Conservation (phyloP, 2,329 filamentous ascomycete genomes). For the Drechmeria coniospora region DNA sequence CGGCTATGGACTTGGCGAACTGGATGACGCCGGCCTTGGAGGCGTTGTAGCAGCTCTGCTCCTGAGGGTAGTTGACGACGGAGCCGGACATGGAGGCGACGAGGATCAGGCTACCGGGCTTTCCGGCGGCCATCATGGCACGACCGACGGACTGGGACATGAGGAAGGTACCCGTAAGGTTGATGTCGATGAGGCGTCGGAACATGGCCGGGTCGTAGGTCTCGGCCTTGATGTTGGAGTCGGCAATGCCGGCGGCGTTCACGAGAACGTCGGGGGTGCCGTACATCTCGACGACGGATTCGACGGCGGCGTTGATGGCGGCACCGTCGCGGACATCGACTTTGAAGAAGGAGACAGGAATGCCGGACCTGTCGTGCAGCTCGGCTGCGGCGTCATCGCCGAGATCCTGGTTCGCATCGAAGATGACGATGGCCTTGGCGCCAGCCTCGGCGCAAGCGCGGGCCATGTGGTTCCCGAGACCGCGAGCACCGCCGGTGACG, state of each 20-base stretch:
- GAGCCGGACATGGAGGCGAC: constrained; percentile 70
- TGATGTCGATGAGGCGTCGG: constrained; percentile 67
- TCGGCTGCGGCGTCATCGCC: constrained; percentile 55
- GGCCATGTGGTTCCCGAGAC: constrained; percentile 67
- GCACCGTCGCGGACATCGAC: constrained; percentile 60
- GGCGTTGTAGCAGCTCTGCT: constrained; percentile 72
- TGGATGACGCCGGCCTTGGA: constrained; percentile 70
- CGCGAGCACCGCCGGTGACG: constrained; percentile 60
- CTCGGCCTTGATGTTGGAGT: constrained; percentile 74
- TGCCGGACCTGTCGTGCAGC: constrained; percentile 55
- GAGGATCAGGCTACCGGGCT: constrained; percentile 59
- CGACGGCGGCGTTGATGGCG: constrained; percentile 54
- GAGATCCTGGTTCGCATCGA: constrained; percentile 62
- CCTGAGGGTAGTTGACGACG: constrained; percentile 76
- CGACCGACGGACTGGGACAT: constrained; percentile 58
- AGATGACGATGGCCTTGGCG: constrained; percentile 56
- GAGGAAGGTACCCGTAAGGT: constrained; percentile 65
- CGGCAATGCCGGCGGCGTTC: constrained; percentile 67
- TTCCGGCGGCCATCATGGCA: constrained; percentile 56
- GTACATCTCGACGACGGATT: constrained; percentile 48
- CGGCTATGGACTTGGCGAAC: constrained; percentile 65
- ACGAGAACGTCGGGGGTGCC: constrained; percentile 61
- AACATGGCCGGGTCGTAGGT: constrained; percentile 63
- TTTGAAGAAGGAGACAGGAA: constrained; percentile 63
- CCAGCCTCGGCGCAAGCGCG: constrained; percentile 63